Base-by-base conservation (phyloP, 1,139 yeast genomes). In the Kluyveromyces sp. region DNA sequence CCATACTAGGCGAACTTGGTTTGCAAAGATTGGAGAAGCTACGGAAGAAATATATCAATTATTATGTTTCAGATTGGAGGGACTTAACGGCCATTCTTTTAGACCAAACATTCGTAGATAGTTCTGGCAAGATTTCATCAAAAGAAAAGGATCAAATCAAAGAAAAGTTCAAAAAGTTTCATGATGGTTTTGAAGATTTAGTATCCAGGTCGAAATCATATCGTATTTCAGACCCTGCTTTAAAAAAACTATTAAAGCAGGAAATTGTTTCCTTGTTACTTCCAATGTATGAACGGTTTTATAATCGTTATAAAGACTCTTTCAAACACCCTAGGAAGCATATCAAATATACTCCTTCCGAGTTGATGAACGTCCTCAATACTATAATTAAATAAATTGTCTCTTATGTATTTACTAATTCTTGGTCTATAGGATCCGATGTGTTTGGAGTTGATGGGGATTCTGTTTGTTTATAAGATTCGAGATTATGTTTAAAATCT, bases 91-190 rank as follows among this genome's bases (percentile, higher is more conserved):
- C 83, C 29, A 75, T 78, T 46, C 74, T 90, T 46, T 81, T 90
- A 69, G 89, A 82, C 66, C 80, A 90, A 2, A 74, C 75, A 29
- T 78, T 81, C 31, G 72, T 73, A 26, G 74, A 74, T 34, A 72
- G 75, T 43, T 68, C 72, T 4, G 72, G 71, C 48, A 66, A 71
- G 49, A 64, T 72, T 48, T 67, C 80, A 3, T 74, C 78, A 34
- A 90, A 89, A 59, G 95, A 90, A 54, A 79, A 81, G 52, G 97
- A 89, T 45, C 79, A 76, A 48, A 79, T 90, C 49, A 94, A 92
- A 60, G 97, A 92, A 50, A 81, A 87, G 59, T 90, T 89, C 70
- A 78, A 76, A 54, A 78, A 72, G 48, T 90, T 92, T 68, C 90
- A 92, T 58, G 79, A 80, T 31, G 87, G 90, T 45, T 85, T 88